Percentiles rank a stretch among this genome's conserved stretches.
Conservation (phyloP, 768 basidiomycete species). For the Mycena sanguinolenta region DNA sequence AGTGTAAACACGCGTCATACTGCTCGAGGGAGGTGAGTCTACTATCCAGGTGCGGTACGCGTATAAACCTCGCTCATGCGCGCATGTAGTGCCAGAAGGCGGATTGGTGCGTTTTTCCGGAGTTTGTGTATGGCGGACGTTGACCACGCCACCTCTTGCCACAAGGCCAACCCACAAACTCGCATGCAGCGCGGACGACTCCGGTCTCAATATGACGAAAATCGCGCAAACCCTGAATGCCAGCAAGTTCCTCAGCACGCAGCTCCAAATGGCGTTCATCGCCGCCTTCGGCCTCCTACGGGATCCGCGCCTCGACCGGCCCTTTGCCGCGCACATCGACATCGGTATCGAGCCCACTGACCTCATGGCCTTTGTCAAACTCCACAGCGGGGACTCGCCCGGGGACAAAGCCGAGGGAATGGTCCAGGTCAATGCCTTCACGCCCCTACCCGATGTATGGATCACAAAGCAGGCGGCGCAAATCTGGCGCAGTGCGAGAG, state of each 20-base stretch:
- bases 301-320: conserved; percentile 17
- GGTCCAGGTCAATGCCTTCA: conserved; percentile 32
- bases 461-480: conserved; percentile 14
- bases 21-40: conserved; percentile 31
- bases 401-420: conserved; percentile 13
- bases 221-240: conserved; percentile 26
- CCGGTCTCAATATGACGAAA: conserved; percentile 24
- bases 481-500: conserved; percentile 21
- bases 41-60: conserved; percentile 11
- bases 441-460: conserved; percentile 22
- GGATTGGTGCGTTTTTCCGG: conserved; percentile 27
- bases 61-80: conserved; percentile 6
- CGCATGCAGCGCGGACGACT: conserved; percentile 25
- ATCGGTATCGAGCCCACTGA: conserved; percentile 29
- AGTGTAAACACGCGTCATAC: conserved; percentile 31
- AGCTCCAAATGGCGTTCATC: conserved; percentile 25
- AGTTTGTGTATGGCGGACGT: conserved; percentile 9
- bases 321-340: conserved; percentile 25
- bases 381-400: conserved; percentile 11
- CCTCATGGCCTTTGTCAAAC: conserved; percentile 19
- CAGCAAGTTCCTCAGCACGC: conserved; percentile 29
- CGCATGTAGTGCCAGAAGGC: conserved; percentile 27
- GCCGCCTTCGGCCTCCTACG: conserved; percentile 25
- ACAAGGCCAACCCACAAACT: conserved; percentile 27
- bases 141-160: conserved; percentile 10